A percentile compares a stretch with the other conserved stretches of the same genome.
phyloP scores from a whole-genome alignment of 2,329 filamentous ascomycete genomes.

The Parasarocladium wereldwijsianum region DNA sequence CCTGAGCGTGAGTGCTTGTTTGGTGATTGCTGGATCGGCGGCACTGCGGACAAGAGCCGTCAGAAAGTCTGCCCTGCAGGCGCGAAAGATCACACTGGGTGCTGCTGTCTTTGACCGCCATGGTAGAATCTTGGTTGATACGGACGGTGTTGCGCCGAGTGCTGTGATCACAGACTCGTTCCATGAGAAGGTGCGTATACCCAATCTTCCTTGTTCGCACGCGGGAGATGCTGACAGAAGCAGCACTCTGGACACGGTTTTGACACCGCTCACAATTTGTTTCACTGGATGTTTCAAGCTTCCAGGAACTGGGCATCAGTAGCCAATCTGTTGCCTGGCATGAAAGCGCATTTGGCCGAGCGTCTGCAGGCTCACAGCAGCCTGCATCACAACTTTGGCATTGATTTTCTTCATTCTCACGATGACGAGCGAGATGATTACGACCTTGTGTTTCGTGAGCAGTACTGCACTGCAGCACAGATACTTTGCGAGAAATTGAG shows the following conservation, averaged over 20 bases:
- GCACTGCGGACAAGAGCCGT: constrained; percentile 37
- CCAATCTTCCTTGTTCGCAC: neutral
- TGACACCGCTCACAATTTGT: constrained; percentile 60
- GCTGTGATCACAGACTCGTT: constrained; percentile 70
- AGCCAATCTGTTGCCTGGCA: constrained; percentile 51
- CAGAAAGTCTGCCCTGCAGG: constrained; percentile 39
- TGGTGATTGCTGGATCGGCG: constrained; percentile 41
- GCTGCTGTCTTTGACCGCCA: constrained; percentile 53
- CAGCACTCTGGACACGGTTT: constrained; percentile 53
- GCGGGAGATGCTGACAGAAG: constrained; percentile 8
- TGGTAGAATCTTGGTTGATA: constrained; percentile 53
- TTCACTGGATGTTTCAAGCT: constrained; percentile 77
- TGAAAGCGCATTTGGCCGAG: constrained; percentile 54
- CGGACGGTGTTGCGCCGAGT: constrained; percentile 53
- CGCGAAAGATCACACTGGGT: constrained; percentile 44
- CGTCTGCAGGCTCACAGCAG: constrained; percentile 27
- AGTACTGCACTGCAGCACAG: constrained; percentile 68
- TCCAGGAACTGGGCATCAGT: constrained; percentile 64
- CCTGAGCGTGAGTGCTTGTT: constrained; percentile 49
- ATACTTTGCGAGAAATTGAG: constrained; percentile 56
- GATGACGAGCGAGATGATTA: constrained; percentile 52
- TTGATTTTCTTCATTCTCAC: constrained; percentile 35
- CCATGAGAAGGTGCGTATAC: constrained; percentile 40
- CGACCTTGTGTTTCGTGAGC: constrained; percentile 62
- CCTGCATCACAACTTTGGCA: constrained; percentile 12